Conservation (phyloP, 352 stramenopile species). For the Albugo laibachii region DNA sequence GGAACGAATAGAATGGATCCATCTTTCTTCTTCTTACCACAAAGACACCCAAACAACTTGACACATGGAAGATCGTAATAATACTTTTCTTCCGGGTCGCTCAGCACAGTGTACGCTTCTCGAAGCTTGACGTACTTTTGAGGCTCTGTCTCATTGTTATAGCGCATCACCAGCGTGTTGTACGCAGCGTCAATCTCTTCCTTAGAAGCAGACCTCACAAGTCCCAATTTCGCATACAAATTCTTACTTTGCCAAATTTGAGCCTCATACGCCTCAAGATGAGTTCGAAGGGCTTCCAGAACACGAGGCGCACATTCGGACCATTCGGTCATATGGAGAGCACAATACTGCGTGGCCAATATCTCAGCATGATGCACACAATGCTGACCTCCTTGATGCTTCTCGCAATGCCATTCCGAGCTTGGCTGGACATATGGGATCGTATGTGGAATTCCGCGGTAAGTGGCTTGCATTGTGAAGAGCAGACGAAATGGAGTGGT, state of each 20-base stretch:
- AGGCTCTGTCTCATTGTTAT: conserved; percentile 71
- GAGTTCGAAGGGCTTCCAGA: conserved; percentile 28
- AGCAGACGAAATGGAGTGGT: conserved; percentile 34
- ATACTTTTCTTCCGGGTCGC: conserved; percentile 65
- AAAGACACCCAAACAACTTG: conserved; percentile 56
- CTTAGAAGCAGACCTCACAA: conserved; percentile 39
- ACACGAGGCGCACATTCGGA: conserved; percentile 24
- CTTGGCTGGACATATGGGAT: conserved; percentile 61
- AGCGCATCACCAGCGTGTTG: conserved; percentile 61
- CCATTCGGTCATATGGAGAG: conserved; percentile 60
- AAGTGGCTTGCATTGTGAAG: conserved; percentile 65
- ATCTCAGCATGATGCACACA: conserved; percentile 64
- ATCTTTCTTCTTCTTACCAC: conserved; percentile 61
- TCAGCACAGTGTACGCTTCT: conserved; percentile 55
- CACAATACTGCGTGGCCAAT: conserved; percentile 34
- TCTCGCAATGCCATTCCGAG: conserved; percentile 50
- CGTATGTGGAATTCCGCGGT: conserved; percentile 37
- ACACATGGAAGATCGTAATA: conserved; percentile 70
- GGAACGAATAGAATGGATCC: conserved; percentile 54
- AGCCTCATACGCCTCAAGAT: conserved; percentile 54
- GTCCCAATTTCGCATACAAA: conserved; percentile 57
- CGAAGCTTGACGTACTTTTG: conserved; percentile 70
- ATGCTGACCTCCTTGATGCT: conserved; percentile 21
- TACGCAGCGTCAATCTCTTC: conserved; percentile 67
- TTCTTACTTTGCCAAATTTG: conserved; percentile 60